Base-by-base conservation (phyloP, 139 green algal genomes). In the Coelastrella sp. region DNA sequence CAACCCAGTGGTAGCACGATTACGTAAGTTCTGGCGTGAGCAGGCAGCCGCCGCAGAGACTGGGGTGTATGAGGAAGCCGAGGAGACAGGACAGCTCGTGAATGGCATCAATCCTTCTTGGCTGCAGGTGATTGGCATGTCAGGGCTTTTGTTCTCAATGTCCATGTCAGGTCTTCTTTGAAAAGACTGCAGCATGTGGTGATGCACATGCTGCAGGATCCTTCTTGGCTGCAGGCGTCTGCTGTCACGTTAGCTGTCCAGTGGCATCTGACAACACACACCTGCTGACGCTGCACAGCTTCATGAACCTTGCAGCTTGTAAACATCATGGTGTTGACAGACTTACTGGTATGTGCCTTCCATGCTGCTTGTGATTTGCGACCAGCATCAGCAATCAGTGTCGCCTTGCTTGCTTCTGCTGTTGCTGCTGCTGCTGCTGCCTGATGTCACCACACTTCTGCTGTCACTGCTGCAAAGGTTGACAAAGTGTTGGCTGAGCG, bases 401-500 rank as follows among this genome's bases (percentile, higher is more conserved):
- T 72, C 15, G 63, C 63, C 63, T 5, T 14, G 63, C 63, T 22
- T 72, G 63, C 15, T 72, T 17, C 63, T 72, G 63, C 63, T 72
- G 63, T 72, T 17, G 63, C 15, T 14, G 63, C 63, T 22, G 12
- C 63, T 22, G 12, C 35, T 49, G 35, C 35, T 49, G 35, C 35
- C 35, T 49, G 35, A 49, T 3, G 35, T 49, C 3, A 49, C 3
- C 1, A 49, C 35, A 49, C 35, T 22, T 49, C 57, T 75, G 80
- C 20, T 73, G 59, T 58, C 15, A n/a, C 7, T 85, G 59, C 22
- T 85, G 73, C 79, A 11, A 56, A 94, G 81, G 92, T 95, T 82
- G 92, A 95, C n/a, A 90, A 91, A 6, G 82, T 95, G 7, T 61
- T 95, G 20, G 92, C 93, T 22, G 82, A 89, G 82, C 87, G 82